Conservation (phyloP, 2,329 filamentous ascomycete genomes). For the Aureobasidium mangrovei region DNA sequence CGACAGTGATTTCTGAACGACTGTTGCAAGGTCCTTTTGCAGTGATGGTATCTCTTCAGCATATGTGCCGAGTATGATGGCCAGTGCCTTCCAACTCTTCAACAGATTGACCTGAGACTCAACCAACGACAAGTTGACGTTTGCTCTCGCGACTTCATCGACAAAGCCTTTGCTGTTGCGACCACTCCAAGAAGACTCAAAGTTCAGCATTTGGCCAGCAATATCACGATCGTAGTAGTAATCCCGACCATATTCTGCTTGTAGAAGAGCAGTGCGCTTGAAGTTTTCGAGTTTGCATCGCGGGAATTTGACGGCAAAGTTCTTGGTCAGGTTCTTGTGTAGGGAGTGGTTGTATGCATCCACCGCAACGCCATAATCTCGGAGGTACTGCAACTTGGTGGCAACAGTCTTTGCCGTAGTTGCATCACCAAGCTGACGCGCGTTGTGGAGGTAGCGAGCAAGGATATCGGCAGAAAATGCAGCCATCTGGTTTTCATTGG, state of each 20-base stretch:
- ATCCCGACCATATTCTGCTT: constrained; percentile 51
- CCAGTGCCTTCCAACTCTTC: constrained; percentile 79
- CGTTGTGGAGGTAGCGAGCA: constrained; percentile 81
- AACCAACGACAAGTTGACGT: constrained; percentile 82
- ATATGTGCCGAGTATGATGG: constrained; percentile 70
- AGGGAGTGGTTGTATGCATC: constrained; percentile 79
- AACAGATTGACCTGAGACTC: constrained; percentile 84
- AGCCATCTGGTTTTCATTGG: constrained; percentile 50
- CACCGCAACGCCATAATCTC: constrained; percentile 69
- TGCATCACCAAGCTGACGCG: constrained; percentile 64
- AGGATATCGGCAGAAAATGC: constrained; percentile 80
- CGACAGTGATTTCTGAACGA: constrained; percentile 67
- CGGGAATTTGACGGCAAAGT: constrained; percentile 70
- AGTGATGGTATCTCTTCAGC: constrained; percentile 47
- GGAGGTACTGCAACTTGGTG: constrained; percentile 67
- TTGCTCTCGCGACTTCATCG: constrained; percentile 76
- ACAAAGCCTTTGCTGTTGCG: constrained; percentile 59
- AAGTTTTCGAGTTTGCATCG: constrained; percentile 68
- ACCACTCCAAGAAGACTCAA: constrained; percentile 67
- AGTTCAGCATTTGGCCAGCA: constrained; percentile 65
- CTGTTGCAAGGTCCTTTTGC: constrained; percentile 61
- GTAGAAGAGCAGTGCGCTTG: constrained; percentile 57
- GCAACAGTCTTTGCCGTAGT: constrained; percentile 62
- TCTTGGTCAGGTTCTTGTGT: constrained; percentile 75
- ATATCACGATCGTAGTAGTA: constrained; percentile 80